Evolutionary conservation across 176 grass and related monocot species (phyloP).

Genomic region (Tillandsia leiboldiana): DNA sequence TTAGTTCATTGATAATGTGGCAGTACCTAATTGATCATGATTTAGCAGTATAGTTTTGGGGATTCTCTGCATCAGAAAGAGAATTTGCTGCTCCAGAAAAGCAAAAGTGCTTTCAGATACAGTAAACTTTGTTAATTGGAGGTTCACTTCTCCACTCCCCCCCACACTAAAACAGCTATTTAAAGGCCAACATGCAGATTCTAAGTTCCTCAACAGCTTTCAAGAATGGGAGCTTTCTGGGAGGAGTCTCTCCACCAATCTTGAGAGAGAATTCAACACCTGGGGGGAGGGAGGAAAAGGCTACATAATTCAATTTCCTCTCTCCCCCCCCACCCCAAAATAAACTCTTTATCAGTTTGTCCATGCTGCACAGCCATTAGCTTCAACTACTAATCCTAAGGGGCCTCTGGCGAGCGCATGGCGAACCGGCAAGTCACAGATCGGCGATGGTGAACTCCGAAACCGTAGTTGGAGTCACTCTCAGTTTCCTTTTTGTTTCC

Average conservation of each 20-base stretch:
- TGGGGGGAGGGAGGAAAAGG: conserved; percentile 5
- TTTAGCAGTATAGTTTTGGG: too few species aligned
- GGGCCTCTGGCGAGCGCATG: conserved; percentile 11
- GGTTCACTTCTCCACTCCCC: neutral
- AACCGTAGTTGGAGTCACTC: conserved; percentile 13
- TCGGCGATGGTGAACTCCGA: conserved; percentile 26
- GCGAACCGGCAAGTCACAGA: conserved; percentile 32
- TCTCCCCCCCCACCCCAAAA: neutral
- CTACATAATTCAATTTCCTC: conserved; percentile 9
- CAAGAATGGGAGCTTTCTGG: conserved; percentile 14
- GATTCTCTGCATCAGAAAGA: too few species aligned
- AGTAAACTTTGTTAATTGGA: neutral
- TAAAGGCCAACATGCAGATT: conserved; percentile 14
- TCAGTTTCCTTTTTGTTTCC: conserved; percentile 2
- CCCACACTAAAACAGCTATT: neutral
- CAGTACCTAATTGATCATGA: too few species aligned
- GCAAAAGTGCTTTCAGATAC: conserved; percentile 11
- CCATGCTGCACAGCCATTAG: conserved; percentile 12
- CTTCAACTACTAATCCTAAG: neutral
- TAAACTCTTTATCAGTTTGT: conserved; percentile 20
- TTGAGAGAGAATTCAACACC: conserved; percentile 9
- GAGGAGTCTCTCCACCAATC: conserved; percentile 13
- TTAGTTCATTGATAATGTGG: too few species aligned
- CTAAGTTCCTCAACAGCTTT: conserved; percentile 12
- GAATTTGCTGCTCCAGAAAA: neutral